phyloP scores from a whole-genome alignment of 176 grass and related monocot genomes.

The Secale cereale region DNA sequence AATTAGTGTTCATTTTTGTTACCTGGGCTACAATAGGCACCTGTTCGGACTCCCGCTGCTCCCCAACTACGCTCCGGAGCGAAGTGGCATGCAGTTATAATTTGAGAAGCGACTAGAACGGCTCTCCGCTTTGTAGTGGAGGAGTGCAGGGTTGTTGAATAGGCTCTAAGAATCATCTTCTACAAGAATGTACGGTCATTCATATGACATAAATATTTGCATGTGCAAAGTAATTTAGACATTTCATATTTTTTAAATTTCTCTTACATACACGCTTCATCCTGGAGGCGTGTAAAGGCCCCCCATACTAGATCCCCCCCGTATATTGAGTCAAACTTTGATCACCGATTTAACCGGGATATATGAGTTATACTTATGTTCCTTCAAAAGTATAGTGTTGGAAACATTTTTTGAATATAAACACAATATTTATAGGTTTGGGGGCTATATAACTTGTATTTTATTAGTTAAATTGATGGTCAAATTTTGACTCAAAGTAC shows the following conservation, averaged over 20 bases:
- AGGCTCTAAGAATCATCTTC: not conserved
- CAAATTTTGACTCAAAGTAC: not conserved
- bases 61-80: too few relatives aligned
- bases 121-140: too few relatives aligned
- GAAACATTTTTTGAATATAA: not conserved
- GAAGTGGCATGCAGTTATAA: too few relatives aligned
- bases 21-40: not conserved
- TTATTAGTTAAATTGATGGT: not conserved
- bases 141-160: too few relatives aligned
- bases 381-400: not conserved
- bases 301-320: not conserved
- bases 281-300: not conserved
- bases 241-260: not conserved
- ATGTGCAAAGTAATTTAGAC: not conserved
- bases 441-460: not conserved
- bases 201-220: not conserved
- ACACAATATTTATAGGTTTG: too few relatives aligned
- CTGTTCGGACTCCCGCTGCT: too few relatives aligned
- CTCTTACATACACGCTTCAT: not conserved
- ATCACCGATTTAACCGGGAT: not conserved
- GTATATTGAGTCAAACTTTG: not conserved
- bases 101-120: too few relatives aligned
- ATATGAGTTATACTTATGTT: not conserved
- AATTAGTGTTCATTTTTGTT: not conserved
- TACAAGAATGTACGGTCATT: not conserved